Conservation (phyloP, 2,329 filamentous ascomycete species). For the Trematosphaeria pertusa region DNA sequence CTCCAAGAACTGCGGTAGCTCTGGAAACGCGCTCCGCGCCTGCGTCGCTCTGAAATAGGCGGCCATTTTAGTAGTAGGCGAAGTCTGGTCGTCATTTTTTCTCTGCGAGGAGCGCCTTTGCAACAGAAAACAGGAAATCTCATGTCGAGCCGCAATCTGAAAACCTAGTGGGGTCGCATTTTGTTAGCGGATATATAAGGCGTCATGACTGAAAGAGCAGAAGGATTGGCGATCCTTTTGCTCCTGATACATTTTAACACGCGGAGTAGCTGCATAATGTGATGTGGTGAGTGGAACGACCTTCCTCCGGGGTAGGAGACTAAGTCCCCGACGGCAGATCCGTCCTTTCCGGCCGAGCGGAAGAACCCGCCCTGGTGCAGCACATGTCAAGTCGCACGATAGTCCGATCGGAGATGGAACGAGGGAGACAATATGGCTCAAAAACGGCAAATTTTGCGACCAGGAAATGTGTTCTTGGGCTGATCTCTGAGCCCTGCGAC, state of each 20-base stretch:
- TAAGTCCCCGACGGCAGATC: conserved; percentile 6
- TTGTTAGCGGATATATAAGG: too few species aligned
- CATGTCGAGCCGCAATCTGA: neutral
- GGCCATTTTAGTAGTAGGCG: conserved; percentile 2
- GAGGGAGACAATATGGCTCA: too few species aligned
- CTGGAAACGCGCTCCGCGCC: conserved; percentile 6
- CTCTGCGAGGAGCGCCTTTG: neutral
- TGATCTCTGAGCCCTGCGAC: conserved; percentile 9
- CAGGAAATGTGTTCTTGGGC: conserved; percentile 6
- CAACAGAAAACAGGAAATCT: neutral
- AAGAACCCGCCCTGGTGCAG: neutral
- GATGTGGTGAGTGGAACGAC: neutral
- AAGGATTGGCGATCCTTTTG: too few species aligned
- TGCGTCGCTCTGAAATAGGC: conserved; percentile 5
- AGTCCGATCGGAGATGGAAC: neutral
- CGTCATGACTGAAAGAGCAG: too few species aligned
- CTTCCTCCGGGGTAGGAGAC: neutral
- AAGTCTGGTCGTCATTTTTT: neutral
- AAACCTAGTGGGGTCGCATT: neutral
- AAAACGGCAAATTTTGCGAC: conserved; percentile 11
- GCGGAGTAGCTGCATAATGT: neutral
- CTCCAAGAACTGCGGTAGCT: conserved; percentile 12
- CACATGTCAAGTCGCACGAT: neutral
- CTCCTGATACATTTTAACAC: too few species aligned
- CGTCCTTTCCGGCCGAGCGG: neutral